Conservation (phyloP, 2,329 filamentous ascomycete genomes). For the Fusarium sp. region DNA sequence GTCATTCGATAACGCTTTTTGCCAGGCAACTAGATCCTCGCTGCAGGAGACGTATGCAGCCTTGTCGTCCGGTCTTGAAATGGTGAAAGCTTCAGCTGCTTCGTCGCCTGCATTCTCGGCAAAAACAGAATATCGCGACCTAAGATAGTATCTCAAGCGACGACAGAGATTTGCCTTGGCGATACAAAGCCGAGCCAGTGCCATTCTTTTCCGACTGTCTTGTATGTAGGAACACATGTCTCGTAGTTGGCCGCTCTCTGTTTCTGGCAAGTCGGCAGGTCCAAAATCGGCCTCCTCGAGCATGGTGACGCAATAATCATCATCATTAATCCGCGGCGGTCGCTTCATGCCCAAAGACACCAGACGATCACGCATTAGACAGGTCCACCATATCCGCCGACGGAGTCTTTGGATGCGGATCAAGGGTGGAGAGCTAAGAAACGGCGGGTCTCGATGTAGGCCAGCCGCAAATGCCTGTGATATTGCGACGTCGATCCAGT, state of each 20-base stretch:
- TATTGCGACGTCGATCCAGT: slow-evolving; percentile 96
- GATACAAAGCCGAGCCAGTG: slow-evolving; percentile 87
- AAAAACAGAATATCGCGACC: slow-evolving; percentile 90
- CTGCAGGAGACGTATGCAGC: slow-evolving; percentile 62
- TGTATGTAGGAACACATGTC: slow-evolving; percentile 3
- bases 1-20: slow-evolving; percentile 74
- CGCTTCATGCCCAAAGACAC: slow-evolving; percentile 92
- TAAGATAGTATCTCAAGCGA: slow-evolving; percentile 86
- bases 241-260: neutral
- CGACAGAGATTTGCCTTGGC: slow-evolving; percentile 89
- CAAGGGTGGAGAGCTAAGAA: slow-evolving; percentile 76
- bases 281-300: slow-evolving; percentile 86
- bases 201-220: slow-evolving; percentile 38
- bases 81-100: slow-evolving; percentile 59
- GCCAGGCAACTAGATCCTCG: slow-evolving; percentile 80
- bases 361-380: slow-evolving; percentile 91
- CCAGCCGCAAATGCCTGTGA: slow-evolving; percentile 93
- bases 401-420: slow-evolving; percentile 77
- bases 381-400: slow-evolving; percentile 98
- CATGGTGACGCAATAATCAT: slow-evolving; percentile 93
- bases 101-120: slow-evolving; percentile 78
- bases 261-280: slow-evolving; percentile 6
- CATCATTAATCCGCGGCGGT: slow-evolving; percentile 88
- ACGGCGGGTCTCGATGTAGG: slow-evolving; percentile 83
- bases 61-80: slow-evolving; percentile 3